phyloP scores from a whole-genome alignment of 257 asterid genomes.

The Rubia yunnanensis region DNA sequence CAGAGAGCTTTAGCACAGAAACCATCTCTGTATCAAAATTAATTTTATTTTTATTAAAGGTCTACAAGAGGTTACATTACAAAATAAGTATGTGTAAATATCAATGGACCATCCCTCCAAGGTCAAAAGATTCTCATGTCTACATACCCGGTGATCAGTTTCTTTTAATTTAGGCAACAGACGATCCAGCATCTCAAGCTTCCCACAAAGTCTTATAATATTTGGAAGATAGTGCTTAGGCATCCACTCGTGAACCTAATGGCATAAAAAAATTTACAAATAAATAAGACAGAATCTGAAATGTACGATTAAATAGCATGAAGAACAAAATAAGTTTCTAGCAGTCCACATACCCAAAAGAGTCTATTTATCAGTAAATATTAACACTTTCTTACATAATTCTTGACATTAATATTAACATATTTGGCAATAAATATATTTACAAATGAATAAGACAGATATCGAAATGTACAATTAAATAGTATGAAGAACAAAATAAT shows the following conservation, averaged over 20 bases:
- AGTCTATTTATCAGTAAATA: neutral
- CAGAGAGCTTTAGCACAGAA: neutral
- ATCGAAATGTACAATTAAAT: neutral
- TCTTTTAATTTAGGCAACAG: slow-evolving; percentile 92
- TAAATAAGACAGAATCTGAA: neutral
- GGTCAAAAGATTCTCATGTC: neutral
- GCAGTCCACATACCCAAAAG: neutral
- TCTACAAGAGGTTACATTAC: neutral
- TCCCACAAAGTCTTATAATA: slow-evolving; percentile 87
- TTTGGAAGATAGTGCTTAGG: slow-evolving; percentile 91
- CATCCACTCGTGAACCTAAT: slow-evolving; percentile 76
- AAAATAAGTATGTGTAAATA: neutral
- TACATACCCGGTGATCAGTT: slow-evolving; percentile 92
- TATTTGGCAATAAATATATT: neutral
- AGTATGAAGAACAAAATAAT: neutral
- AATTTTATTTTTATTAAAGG: neutral
- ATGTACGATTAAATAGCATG: neutral
- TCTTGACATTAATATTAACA: neutral
- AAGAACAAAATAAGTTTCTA: neutral
- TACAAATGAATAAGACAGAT: neutral
- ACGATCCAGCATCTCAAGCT: slow-evolving; percentile 98
- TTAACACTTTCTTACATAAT: neutral
- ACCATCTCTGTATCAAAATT: neutral
- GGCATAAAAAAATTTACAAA: slow-evolving; percentile 6
- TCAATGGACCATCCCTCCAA: neutral